Evolutionary conservation across 345 rosid species (phyloP).

Genomic region (Theobroma cacao): DNA sequence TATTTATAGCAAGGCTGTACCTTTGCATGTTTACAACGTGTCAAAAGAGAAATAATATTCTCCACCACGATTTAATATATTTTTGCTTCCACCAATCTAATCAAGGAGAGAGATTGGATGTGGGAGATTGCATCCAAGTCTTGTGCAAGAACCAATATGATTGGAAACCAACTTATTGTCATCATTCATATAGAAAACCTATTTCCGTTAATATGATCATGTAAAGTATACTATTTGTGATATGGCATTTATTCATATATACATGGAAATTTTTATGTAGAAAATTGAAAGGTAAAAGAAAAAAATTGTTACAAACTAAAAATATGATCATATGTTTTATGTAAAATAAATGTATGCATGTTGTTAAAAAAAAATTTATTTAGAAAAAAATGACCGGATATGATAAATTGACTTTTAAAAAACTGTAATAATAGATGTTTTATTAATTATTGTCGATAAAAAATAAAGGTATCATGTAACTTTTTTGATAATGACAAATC

Average conservation of each 20-base stretch:
- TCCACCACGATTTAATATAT: neutral
- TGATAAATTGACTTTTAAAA: neutral
- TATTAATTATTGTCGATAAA: neutral
- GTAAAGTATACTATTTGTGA: too few relatives aligned
- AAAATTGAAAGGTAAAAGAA: neutral
- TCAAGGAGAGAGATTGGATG: neutral
- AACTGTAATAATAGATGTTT: neutral
- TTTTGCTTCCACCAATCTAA: neutral
- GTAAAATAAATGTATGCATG: neutral
- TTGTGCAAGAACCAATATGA: neutral
- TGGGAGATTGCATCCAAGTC: neutral
- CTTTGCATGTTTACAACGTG: neutral
- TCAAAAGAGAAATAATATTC: neutral
- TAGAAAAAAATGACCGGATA: neutral
- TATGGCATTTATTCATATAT: neutral
- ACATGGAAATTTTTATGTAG: neutral
- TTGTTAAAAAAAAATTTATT: neutral
- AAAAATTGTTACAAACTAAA: neutral
- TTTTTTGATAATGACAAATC: neutral
- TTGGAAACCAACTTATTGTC: neutral
- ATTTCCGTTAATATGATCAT: neutral
- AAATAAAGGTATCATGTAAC: neutral
- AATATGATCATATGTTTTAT: neutral
- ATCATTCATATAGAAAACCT: neutral
- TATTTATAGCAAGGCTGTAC: neutral